A percentile compares a stretch with the other conserved stretches of the same genome.
Conservation (phyloP, 164 flowering plant genomes). For the Protea cynaroides region DNA sequence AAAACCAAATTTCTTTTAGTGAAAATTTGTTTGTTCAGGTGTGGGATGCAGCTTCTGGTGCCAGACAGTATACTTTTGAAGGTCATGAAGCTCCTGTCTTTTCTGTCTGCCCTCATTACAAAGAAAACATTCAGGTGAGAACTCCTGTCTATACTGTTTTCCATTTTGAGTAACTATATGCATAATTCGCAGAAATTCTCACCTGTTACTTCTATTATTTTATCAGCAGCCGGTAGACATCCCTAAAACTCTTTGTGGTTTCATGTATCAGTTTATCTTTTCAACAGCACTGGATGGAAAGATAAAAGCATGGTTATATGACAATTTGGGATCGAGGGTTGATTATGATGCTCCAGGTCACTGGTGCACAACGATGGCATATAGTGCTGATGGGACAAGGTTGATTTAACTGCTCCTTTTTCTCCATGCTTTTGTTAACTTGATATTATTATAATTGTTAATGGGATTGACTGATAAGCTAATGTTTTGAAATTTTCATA, state of each 20-base stretch:
- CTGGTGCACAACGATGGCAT: slow-evolving; percentile 92
- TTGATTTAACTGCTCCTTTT: slow-evolving; percentile 14
- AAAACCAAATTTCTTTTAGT: background rate
- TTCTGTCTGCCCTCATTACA: slow-evolving; percentile 87
- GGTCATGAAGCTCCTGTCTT: slow-evolving; percentile 91
- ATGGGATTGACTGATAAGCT: background rate
- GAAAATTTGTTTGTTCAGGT: slow-evolving; percentile 33
- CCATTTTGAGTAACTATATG: background rate
- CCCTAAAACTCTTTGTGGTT: slow-evolving; percentile 12
- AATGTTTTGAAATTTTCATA: slow-evolving; percentile 16
- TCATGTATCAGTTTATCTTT: slow-evolving; percentile 61
- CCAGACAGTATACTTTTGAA: slow-evolving; percentile 67
- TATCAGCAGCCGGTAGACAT: background rate
- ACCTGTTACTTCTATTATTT: background rate
- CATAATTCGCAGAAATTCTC: background rate
- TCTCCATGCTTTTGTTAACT: background rate
- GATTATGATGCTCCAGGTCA: slow-evolving; percentile 91
- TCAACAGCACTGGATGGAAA: slow-evolving; percentile 92
- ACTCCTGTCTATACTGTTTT: background rate
- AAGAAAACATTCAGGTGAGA: slow-evolving; percentile 76
- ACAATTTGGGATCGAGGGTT: slow-evolving; percentile 78
- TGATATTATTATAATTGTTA: slow-evolving; percentile 1
- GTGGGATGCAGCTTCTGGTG: slow-evolving; percentile 77
- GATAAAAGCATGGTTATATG: slow-evolving; percentile 93
- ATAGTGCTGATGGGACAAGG: slow-evolving; percentile 91